A percentile compares a stretch with the other conserved stretches of the same genome.
phyloP scores from a whole-genome alignment of 78 protist species.

The Protostelium mycophagum region DNA sequence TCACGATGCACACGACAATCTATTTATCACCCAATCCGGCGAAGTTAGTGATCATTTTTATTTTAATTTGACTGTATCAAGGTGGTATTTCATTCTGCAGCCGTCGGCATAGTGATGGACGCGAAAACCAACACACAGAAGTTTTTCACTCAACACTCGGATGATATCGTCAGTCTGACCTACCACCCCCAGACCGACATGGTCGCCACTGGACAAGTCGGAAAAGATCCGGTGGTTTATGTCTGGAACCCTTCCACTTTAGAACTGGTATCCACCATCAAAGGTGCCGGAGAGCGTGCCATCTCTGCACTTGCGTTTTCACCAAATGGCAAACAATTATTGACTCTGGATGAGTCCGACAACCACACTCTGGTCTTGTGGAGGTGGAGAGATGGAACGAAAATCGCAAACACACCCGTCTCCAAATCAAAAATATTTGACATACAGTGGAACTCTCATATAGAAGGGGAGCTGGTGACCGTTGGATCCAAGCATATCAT shows the following conservation, averaged over 20 bases:
- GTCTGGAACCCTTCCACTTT: constrained; percentile 23
- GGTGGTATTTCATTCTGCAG: constrained; percentile 5
- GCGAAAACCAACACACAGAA: constrained; percentile 3
- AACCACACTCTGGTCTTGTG: constrained; percentile 28
- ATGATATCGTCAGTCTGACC: constrained; percentile 19
- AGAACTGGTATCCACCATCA: neutral
- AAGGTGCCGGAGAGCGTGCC: constrained; percentile 18
- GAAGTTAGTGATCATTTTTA: neutral
- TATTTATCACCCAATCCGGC: neutral
- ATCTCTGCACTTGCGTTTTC: constrained; percentile 17
- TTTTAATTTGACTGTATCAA: neutral
- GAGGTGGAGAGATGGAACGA: constrained; percentile 31
- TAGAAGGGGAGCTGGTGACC: constrained; percentile 8
- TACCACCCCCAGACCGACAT: constrained; percentile 6
- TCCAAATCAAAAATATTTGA: neutral
- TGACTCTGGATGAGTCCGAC: constrained; percentile 39
- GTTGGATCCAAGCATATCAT: constrained; percentile 33
- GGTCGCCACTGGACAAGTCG: constrained; percentile 52
- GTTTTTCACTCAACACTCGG: constrained; percentile 10
- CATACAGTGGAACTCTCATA: neutral
- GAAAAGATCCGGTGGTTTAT: neutral
- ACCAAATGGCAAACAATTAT: constrained; percentile 23
- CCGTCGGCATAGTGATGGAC: constrained; percentile 38
- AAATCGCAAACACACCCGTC: neutral
- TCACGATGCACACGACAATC: constrained; percentile 15